Conservation (phyloP, 257 asterid species). For the Solanum appendiculatum region DNA sequence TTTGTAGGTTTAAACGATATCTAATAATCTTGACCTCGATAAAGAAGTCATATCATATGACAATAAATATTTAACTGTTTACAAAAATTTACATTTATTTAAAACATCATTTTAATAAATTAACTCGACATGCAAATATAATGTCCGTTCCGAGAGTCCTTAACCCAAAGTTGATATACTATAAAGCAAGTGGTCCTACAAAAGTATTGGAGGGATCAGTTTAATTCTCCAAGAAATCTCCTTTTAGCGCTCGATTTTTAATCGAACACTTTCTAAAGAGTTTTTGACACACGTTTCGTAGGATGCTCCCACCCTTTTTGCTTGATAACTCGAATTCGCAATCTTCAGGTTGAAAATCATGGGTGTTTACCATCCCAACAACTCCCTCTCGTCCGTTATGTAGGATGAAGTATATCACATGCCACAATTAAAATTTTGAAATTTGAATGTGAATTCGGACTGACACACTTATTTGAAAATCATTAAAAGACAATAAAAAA, state of each 20-base stretch:
- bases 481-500: rapidly evolving
- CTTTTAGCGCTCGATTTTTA: background rate
- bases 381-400: background rate
- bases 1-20: too few species aligned
- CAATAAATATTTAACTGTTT: too few species aligned
- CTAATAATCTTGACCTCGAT: too few species aligned
- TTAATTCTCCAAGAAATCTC: background rate
- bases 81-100: background rate
- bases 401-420: background rate
- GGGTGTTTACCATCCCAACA: rapidly evolving
- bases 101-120: too few species aligned
- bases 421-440: background rate
- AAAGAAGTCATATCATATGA: too few species aligned
- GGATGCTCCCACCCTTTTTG: too few species aligned
- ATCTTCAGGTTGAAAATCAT: rapidly evolving
- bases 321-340: too few species aligned
- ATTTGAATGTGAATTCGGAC: background rate
- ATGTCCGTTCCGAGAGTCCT: too few species aligned
- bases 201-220: background rate
- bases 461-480: too few species aligned
- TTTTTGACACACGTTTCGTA: background rate
- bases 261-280: background rate
- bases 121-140: rapidly evolving
- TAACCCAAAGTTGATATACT: background rate
- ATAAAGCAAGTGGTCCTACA: background rate